Percentiles rank a stretch among this genome's conserved stretches.
phyloP scores from a whole-genome alignment of 163 green algal genomes.

The Coccomyxa subellipsoidea region DNA sequence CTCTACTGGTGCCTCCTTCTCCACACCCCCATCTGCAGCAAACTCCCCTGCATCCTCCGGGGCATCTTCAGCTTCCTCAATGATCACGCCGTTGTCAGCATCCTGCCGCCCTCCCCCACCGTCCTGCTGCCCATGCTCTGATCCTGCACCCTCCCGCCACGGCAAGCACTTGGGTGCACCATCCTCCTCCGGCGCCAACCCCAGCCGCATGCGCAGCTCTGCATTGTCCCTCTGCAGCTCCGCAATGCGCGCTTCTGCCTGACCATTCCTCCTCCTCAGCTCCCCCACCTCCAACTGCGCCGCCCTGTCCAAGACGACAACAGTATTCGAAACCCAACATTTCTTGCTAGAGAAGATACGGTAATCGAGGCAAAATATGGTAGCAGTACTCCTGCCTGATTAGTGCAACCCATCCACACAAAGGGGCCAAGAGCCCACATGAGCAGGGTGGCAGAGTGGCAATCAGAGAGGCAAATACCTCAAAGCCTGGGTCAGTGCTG shows the following conservation, averaged over 20 bases:
- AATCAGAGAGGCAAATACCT: slow-evolving; percentile 12
- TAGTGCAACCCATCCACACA: too few relatives aligned
- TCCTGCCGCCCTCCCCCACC: not conserved
- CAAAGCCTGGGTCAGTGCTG: slow-evolving; percentile 21
- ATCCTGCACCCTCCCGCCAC: not conserved
- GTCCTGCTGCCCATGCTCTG: not conserved
- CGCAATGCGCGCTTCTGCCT: not conserved
- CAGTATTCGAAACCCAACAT: too few relatives aligned
- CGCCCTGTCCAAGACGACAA: slow-evolving; percentile 6
- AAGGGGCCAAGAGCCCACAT: too few relatives aligned
- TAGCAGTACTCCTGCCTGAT: too few relatives aligned
- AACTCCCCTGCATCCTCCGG: not conserved
- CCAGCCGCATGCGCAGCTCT: not conserved
- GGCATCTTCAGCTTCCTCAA: slow-evolving; percentile 1
- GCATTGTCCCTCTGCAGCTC: slow-evolving; percentile 4
- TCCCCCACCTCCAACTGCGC: slow-evolving; percentile 15
- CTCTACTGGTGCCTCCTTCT: not conserved
- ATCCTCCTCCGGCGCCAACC: not conserved
- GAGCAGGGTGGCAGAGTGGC: too few relatives aligned
- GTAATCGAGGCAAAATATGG: too few relatives aligned
- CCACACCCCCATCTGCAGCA: not conserved
- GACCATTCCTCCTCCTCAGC: not conserved
- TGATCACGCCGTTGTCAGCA: not conserved
- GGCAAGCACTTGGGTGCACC: not conserved
- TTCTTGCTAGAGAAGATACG: too few relatives aligned